Evolutionary conservation across 371 early-diverging fungal species (phyloP), one percentile per base, ranked within the genome.

Genomic region (Nosema muscidifuracis): DNA sequence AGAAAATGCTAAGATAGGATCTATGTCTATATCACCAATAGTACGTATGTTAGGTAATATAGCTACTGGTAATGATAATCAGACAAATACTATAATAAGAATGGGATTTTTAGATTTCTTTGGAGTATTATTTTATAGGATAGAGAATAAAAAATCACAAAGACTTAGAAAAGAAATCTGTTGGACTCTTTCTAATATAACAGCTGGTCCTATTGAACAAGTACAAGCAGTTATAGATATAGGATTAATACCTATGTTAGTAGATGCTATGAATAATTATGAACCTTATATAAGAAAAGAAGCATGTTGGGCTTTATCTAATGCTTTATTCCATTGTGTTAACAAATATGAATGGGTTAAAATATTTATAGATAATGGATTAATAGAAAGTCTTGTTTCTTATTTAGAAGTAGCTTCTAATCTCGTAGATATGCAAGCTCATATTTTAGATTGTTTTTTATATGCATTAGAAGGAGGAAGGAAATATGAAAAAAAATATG

Each of bases 171-270:
- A 97, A 85, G 99, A 99, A 83, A 94, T 97, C 18, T 97, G 97
- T 87, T 97, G 97, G 97, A 93, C 95, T 10, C 89, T 97, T 60
- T 95, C 95, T 28, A 99, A 99, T 85, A 92, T 99, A 80, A 94
- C 97, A n/a, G 97, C 97, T n/a, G 98, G 99, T 44, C 92, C 88
- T 71, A 85, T 88, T n/a, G 81, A 81, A 10, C 97, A 99, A 82
- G 92, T 97, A 79, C 89, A 92, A 77, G 66, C 86, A 36, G 90
- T 97, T 31, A 91, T 99, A 77, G 91, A 96, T 62, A 88, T 88
- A 77, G 91, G 90, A 79, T 85, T 97, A 58, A 88, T 96, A 68
- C 92, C 92, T 15, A 88, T 92, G 13, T 86, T 97, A 42, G 87
- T 95, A 62, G 86, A 91, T 75, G 88, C 92, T 36, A 86, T 97